Evolutionary conservation across 192 early-diverging fungal genomes (phyloP), one percentile per base, ranked within the genome.

Genomic region (Rhizophagus prolifer): DNA sequence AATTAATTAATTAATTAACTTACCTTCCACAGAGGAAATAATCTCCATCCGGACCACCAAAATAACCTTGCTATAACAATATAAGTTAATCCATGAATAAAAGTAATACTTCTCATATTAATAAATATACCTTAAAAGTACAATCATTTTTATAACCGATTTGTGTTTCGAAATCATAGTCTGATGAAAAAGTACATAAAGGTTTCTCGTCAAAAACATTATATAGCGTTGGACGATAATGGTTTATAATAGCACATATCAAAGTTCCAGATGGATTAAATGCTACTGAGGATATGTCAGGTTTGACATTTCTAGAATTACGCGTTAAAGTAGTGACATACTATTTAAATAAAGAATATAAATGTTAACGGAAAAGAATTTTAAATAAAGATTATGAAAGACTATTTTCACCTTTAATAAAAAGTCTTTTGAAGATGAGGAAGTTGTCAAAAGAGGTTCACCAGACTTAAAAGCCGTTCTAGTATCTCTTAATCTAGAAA

Each of bases 1-100:
- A 31, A 31, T 3, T 2, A 2, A 31, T 31, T n/a, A 31, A 31
- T 50, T 50, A 1, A 50, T 50, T 16, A 16, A 4, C 50, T 62
- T 62, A 62, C 61, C 61, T 62, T 28, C 61, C 61, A 62, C 23
- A 26, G 14, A 62, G 26, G 9, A 62, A 26, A 62, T 62, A 62
- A 26, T 62, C 61, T 23, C 61, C 61, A 62, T 62, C 25, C n/a
- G 61, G 61, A 26, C 61, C 61, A 62, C 61, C 61, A 62, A 62
- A 62, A 62, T 62, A 19, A 26, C 23, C 61, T 62, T 62, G 61
- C 61, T 62, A 62, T 21, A 54, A 21, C 1, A 54, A 21, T 19
- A 54, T 54, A 21, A 54, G 16, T 54, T 54, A 19, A 54, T 21
- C 1, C 6, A 14, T 54, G 0, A 54, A 1, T 54, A 21, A 19